Evolutionary conservation across 148 eudicot genomes (phyloP).

Genomic region (Agrostemma githago): DNA sequence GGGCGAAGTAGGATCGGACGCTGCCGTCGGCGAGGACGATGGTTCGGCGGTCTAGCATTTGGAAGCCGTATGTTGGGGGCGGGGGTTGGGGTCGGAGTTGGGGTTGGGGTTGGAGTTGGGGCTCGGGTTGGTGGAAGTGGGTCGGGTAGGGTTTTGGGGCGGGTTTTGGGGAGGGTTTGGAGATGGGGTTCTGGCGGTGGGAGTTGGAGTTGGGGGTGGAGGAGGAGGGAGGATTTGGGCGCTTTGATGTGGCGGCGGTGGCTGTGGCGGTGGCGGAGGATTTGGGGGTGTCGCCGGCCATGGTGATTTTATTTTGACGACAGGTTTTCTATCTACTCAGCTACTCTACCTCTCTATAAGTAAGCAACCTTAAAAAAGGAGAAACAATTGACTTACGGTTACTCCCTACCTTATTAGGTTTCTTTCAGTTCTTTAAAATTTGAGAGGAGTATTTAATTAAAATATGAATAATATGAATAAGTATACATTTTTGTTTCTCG

Average conservation of each 20-base stretch:
- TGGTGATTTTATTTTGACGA: neutral
- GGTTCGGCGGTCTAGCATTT: constrained; percentile 81
- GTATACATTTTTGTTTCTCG: too few relatives aligned
- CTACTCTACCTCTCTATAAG: too few relatives aligned
- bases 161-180: constrained; percentile 34
- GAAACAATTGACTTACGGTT: too few relatives aligned
- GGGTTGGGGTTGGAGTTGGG: constrained; percentile 12
- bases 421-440: too few relatives aligned
- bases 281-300: constrained; percentile 28
- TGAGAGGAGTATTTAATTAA: too few relatives aligned
- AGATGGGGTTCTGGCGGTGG: constrained; percentile 19
- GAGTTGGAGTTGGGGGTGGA: constrained; percentile 14
- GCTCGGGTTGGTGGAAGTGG: neutral
- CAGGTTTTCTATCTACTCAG: too few relatives aligned
- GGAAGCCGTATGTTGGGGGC: constrained; percentile 72
- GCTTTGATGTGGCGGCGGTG: constrained; percentile 17
- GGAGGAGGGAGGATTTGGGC: constrained; percentile 29
- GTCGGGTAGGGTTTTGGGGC: constrained; percentile 7
- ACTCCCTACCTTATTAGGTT: too few relatives aligned
- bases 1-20: constrained; percentile 76
- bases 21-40: constrained; percentile 64
- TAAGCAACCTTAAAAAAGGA: too few relatives aligned
- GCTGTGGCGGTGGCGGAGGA: neutral
- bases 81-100: constrained; percentile 39
- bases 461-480: too few relatives aligned